Percentiles rank a stretch among this genome's conserved stretches.
phyloP scores from a whole-genome alignment of 2,329 filamentous ascomycete genomes.

The Coniochaeta sp. region DNA sequence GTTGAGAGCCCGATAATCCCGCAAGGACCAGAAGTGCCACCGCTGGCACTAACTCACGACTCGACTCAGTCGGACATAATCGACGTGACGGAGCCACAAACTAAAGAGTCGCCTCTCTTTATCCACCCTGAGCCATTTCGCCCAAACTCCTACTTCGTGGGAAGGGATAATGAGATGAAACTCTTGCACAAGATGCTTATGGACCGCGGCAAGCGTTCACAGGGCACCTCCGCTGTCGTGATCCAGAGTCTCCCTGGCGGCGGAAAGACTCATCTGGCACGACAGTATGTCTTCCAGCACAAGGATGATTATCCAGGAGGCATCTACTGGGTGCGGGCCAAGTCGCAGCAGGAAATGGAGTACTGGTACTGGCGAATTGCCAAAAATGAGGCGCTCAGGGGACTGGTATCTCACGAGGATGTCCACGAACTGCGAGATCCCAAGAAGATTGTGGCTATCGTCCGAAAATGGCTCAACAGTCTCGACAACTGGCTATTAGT shows the following conservation, averaged over 20 bases:
- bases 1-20: background rate
- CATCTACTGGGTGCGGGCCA: conserved; percentile 63
- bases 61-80: conserved; percentile 3
- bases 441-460: conserved; percentile 44
- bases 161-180: conserved; percentile 49
- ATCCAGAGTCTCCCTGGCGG: conserved; percentile 58
- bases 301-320: conserved; percentile 54
- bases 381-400: conserved; percentile 43
- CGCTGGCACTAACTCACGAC: conserved; percentile 1
- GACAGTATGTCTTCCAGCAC: conserved; percentile 59
- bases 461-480: conserved; percentile 54
- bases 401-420: conserved; percentile 29
- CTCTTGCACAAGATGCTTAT: conserved; percentile 52
- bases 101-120: conserved; percentile 20
- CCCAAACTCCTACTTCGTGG: conserved; percentile 56
- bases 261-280: conserved; percentile 62
- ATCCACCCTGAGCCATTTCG: conserved; percentile 50
- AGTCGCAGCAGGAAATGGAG: conserved; percentile 48
- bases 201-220: conserved; percentile 44
- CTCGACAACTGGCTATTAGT: conserved; percentile 60
- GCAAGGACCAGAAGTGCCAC: conserved; percentile 4
- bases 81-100: background rate
- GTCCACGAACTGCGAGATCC: conserved; percentile 29
- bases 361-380: conserved; percentile 62
- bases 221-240: conserved; percentile 56